Base-by-base conservation (phyloP, 352 stramenopile species). In the Phytophthora multivora region DNA sequence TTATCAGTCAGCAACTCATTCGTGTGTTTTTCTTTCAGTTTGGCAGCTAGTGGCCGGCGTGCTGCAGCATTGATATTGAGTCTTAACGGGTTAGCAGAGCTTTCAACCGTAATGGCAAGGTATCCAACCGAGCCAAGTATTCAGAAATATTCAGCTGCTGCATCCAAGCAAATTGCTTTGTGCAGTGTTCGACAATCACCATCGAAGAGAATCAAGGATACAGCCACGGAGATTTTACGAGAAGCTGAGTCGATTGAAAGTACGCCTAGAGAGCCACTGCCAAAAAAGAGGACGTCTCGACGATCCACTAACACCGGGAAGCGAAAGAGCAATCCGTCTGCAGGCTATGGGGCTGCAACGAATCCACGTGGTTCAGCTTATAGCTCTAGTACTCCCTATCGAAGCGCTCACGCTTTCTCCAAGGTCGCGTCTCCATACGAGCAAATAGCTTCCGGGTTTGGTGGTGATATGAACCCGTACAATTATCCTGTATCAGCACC, bases 91-190 rank as follows among this genome's bases (percentile, higher is more conserved):
- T 61, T 92, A 25, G 51, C 66, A 13, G 85, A 94, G 30, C 69
- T 94, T 13, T 94, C 85, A 23, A 91, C 74, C 0, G 73, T 91
- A 1, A 89, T 92, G 78, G 74, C 85, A 23, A 88, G 79, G 52
- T 90, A 86, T 53, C 74, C 83, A 18, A 80, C 72, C 5, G 85
- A 94, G 52, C 68, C 75, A 0, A 83, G 80, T 1, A 88, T 91
- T 30, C 79, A 88, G 21, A 89, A 88, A 41, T 91, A 88, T 51
- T 78, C 80, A 4, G 51, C 77, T 13, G 59, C 61, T 47, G 80
- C 80, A 9, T 90, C 79, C 2, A 83, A 83, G 25, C 74, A 86
- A 31, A 83, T 91, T 51, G 79, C 80, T 9, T 19, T 82, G 0
- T 80, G 72, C 12, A 88, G 76, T 55, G 75, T 86, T 31, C 70